These are phyloP conservation scores for Pleurotus tuber-regium DNA, from an alignment of 768 basidiomycete species.

Conservation along the genomic window DNA sequence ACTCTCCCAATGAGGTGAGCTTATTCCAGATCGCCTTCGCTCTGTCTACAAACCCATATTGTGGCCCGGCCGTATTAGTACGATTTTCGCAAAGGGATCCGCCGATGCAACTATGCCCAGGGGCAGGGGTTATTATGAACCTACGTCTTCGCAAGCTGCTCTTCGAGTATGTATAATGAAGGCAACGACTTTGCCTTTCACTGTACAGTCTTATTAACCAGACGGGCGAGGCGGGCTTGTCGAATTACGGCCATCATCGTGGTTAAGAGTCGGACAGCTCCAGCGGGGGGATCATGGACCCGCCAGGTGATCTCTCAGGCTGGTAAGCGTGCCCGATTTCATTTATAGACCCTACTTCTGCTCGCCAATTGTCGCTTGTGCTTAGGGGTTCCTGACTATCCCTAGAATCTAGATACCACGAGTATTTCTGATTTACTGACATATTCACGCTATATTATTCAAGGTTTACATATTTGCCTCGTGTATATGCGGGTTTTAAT, in stretches of 20 bases:
- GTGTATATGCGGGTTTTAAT: neutral
- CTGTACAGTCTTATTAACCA: neutral
- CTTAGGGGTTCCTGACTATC: conserved; percentile 2
- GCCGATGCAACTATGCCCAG: neutral
- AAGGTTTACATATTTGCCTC: conserved; percentile 6
- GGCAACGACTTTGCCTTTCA: neutral
- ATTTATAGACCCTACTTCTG: conserved; percentile 5
- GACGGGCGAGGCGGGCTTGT: no score
- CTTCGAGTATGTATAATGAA: neutral
- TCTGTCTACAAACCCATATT: no score
- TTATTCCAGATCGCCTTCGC: no score
- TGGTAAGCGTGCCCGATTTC: conserved; percentile 8
- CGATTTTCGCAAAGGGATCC: neutral
- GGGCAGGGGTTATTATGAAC: neutral
- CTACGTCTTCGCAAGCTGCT: neutral
- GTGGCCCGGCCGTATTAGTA: no score
- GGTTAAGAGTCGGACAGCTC: neutral
- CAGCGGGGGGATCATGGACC: neutral
- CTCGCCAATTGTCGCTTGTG: neutral
- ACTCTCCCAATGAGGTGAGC: no score
- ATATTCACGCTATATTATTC: neutral
- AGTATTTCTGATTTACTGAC: conserved; percentile 9
- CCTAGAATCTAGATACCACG: neutral
- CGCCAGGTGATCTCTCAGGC: neutral
- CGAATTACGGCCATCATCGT: no score